phyloP scores from a whole-genome alignment of 2,329 filamentous ascomycete species.

The Tolypocladium inflatum region DNA sequence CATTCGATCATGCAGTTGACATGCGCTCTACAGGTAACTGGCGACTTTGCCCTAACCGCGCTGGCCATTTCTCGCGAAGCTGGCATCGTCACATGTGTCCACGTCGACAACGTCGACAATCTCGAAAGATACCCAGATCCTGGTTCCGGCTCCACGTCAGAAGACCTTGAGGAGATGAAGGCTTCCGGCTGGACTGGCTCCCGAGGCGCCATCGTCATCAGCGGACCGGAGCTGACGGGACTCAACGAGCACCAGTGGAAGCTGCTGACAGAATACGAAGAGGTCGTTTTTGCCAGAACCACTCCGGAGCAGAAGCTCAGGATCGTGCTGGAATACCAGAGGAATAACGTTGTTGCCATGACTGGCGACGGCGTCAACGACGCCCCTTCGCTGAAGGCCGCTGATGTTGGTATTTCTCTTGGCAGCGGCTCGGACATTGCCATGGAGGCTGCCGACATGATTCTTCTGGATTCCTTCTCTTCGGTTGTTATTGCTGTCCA shows the following conservation, averaged over 20 bases:
- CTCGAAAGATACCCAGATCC: slow-evolving; percentile 29
- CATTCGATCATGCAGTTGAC: not conserved
- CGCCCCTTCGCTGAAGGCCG: slow-evolving; percentile 67
- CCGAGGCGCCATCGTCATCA: slow-evolving; percentile 48
- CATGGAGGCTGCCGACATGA: slow-evolving; percentile 72
- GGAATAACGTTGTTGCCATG: slow-evolving; percentile 64
- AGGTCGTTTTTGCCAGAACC: slow-evolving; percentile 66
- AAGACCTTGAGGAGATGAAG: slow-evolving; percentile 14
- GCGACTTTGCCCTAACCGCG: slow-evolving; percentile 68
- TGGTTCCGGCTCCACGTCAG: not conserved
- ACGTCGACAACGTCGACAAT: slow-evolving; percentile 43
- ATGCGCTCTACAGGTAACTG: slow-evolving; percentile 44
- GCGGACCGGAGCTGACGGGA: slow-evolving; percentile 54
- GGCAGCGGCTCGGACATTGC: slow-evolving; percentile 76
- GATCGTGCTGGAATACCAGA: slow-evolving; percentile 67
- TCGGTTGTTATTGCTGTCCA: slow-evolving; percentile 64
- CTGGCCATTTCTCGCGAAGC: slow-evolving; percentile 63
- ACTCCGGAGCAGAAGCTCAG: slow-evolving; percentile 72
- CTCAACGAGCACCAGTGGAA: slow-evolving; percentile 64
- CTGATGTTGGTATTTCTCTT: slow-evolving; percentile 77
- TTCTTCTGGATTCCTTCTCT: slow-evolving; percentile 66
- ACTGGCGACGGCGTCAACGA: slow-evolving; percentile 86
- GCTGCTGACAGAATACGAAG: slow-evolving; percentile 52
- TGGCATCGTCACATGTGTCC: slow-evolving; percentile 53
- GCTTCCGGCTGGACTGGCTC: slow-evolving; percentile 5